Percentiles rank a stretch among this genome's conserved stretches.
Evolutionary conservation across 2,329 filamentous ascomycete genomes (phyloP).

Genomic region (Fusarium sp.): DNA sequence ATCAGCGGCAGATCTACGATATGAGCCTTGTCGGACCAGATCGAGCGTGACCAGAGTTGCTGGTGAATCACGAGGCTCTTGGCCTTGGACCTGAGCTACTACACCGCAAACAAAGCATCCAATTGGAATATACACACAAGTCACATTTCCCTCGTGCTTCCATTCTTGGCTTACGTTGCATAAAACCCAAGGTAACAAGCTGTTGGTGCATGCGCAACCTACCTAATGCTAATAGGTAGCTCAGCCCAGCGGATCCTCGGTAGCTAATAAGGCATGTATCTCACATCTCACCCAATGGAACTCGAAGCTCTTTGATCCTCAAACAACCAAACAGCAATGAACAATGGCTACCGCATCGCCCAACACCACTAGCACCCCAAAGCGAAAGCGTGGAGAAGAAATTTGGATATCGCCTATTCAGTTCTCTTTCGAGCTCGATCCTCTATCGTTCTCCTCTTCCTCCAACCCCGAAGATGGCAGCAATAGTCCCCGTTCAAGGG

Average conservation of each 20-base stretch:
- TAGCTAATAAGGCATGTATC: slow-evolving; percentile 3
- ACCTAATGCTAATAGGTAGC: slow-evolving; percentile 2
- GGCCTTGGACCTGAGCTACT: not conserved
- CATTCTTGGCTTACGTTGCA: slow-evolving; percentile 16
- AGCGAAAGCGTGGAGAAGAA: slow-evolving; percentile 57
- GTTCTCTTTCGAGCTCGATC: slow-evolving; percentile 62
- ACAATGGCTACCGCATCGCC: slow-evolving; percentile 39
- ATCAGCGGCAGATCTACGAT: slow-evolving; percentile 35
- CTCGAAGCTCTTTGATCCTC: slow-evolving; percentile 6
- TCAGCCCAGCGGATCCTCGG: slow-evolving; percentile 3
- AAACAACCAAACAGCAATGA: slow-evolving; percentile 22
- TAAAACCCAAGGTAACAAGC: slow-evolving; percentile 9
- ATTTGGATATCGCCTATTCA: slow-evolving; percentile 47
- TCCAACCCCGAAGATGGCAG: slow-evolving; percentile 55
- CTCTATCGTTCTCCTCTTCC: slow-evolving; percentile 35
- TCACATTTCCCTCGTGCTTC: slow-evolving; percentile 8
- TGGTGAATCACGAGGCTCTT: slow-evolving; percentile 28
- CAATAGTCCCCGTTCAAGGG: slow-evolving; percentile 61
- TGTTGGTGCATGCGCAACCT: slow-evolving; percentile 28
- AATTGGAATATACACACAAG: slow-evolving; percentile 9
- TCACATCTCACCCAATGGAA: slow-evolving; percentile 13
- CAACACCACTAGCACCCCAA: slow-evolving; percentile 53
- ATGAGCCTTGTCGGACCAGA: slow-evolving; percentile 3
- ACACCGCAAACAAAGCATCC: slow-evolving; percentile 2
- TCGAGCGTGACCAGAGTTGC: slow-evolving; percentile 21